phyloP scores from a whole-genome alignment of 306 rosid species.

The Fagus sylvatica region DNA sequence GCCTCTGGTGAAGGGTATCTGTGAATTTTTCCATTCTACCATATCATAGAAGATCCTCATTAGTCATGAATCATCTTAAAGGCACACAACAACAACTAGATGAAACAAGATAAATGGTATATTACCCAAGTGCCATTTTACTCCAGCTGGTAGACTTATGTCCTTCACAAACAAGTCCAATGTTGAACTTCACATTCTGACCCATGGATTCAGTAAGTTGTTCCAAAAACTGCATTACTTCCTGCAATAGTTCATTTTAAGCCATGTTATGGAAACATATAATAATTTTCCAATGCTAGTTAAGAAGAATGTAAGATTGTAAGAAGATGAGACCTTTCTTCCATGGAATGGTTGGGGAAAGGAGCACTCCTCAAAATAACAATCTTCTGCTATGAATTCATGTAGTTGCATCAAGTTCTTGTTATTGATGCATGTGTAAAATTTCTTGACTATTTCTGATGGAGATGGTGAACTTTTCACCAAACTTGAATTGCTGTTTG shows the following conservation, averaged over 20 bases:
- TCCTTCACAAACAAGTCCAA: conserved; percentile 52
- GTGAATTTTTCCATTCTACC: conserved; percentile 65
- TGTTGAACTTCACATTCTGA: conserved; percentile 58
- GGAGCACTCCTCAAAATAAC: conserved; percentile 61
- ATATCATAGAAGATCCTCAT: conserved; percentile 20
- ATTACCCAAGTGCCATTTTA: conserved; percentile 76
- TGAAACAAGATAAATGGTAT: not conserved
- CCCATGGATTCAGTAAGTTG: conserved; percentile 70
- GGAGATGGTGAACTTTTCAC: conserved; percentile 32
- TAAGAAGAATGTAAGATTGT: conserved; percentile 1
- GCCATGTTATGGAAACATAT: not conserved
- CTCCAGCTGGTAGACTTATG: conserved; percentile 54
- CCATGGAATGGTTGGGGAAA: conserved; percentile 66
- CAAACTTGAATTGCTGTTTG: conserved; percentile 8
- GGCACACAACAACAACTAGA: not conserved
- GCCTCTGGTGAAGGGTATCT: conserved; percentile 87
- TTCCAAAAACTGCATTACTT: conserved; percentile 51
- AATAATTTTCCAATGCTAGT: not conserved
- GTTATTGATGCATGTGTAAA: conserved; percentile 64
- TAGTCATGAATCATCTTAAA: not conserved
- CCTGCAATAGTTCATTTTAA: conserved; percentile 43
- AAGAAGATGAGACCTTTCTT: conserved; percentile 48
- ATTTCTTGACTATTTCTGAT: conserved; percentile 39
- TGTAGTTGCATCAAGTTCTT: conserved; percentile 44
- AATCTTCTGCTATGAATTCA: conserved; percentile 49